A percentile compares a stretch with the other conserved stretches of the same genome.
Evolutionary conservation across 257 asterid genomes (phyloP).

Genomic region (Solanum clarkiae): DNA sequence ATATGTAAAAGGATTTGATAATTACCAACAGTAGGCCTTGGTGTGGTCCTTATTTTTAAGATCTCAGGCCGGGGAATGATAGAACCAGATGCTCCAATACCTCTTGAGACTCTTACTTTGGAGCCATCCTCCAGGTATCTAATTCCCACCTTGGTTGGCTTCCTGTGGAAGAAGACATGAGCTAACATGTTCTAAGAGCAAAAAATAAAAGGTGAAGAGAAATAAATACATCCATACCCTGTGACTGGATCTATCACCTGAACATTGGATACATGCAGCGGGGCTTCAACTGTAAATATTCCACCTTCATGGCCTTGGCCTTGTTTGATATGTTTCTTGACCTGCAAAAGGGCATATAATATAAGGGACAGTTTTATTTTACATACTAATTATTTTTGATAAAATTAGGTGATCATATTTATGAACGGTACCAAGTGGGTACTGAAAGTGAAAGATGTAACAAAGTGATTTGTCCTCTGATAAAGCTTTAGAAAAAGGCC

Average conservation of each 20-base stretch:
- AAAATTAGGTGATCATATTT: not conserved
- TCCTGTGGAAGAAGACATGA: conserved; percentile 35
- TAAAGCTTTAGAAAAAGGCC: not conserved
- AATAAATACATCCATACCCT: conserved; percentile 37
- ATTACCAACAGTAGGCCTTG: conserved; percentile 80
- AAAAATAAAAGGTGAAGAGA: not conserved
- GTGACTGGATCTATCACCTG: conserved; percentile 87
- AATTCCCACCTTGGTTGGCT: conserved; percentile 72
- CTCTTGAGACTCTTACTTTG: conserved; percentile 82
- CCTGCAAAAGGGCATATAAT: conserved; percentile 27
- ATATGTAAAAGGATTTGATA: conserved; percentile 1
- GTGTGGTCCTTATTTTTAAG: conserved; percentile 66
- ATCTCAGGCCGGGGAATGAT: conserved; percentile 89
- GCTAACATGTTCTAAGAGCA: not conserved
- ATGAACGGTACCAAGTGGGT: not conserved
- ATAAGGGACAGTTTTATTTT: not conserved
- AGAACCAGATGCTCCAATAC: conserved; percentile 80
- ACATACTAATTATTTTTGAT: not conserved
- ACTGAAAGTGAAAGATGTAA: not conserved
- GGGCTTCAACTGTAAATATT: conserved; percentile 90
- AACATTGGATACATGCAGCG: conserved; percentile 87
- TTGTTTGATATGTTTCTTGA: conserved; percentile 92
- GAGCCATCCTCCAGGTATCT: conserved; percentile 75
- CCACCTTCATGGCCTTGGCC: conserved; percentile 99
- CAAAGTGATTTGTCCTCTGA: not conserved